Evolutionary conservation across 78 protist genomes (phyloP).

Genomic region (Dictyostelium capitatum): DNA sequence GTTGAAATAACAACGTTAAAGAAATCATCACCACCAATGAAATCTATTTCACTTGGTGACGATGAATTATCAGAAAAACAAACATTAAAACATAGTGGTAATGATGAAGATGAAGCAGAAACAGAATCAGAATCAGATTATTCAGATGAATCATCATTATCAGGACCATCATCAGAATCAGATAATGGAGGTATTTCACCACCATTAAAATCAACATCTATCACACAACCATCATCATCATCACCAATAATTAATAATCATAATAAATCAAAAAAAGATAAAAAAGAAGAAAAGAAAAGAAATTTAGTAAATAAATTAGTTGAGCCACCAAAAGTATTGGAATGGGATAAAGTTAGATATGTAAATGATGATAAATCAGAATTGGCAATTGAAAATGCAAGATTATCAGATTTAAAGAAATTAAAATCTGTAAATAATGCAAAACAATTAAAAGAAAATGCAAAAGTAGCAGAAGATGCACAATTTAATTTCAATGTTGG

Average conservation of each 20-base stretch:
- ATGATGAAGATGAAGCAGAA: neutral
- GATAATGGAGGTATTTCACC: constrained; percentile 2
- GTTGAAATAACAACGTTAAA: neutral
- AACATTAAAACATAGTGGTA: neutral
- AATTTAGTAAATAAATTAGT: too few species aligned
- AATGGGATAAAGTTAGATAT: constrained; percentile 6
- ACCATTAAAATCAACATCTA: neutral
- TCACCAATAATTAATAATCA: neutral
- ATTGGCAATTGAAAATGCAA: neutral
- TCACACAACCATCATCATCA: neutral
- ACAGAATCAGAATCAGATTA: neutral
- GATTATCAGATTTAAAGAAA: neutral
- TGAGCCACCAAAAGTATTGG: neutral
- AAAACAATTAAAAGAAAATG: neutral
- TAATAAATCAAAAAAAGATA: constrained; percentile 7
- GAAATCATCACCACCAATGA: neutral
- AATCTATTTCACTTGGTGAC: neutral
- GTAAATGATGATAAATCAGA: neutral
- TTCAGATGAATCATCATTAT: constrained; percentile 13
- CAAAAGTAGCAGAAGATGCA: neutral
- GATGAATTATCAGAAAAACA: neutral
- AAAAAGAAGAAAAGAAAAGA: neutral
- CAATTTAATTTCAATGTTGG: neutral
- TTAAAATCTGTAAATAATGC: constrained; percentile 14
- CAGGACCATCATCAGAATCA: constrained; percentile 24